Evolutionary conservation across 2,329 filamentous ascomycete species (phyloP).

Genomic region (Pseudocercospora ulei): DNA sequence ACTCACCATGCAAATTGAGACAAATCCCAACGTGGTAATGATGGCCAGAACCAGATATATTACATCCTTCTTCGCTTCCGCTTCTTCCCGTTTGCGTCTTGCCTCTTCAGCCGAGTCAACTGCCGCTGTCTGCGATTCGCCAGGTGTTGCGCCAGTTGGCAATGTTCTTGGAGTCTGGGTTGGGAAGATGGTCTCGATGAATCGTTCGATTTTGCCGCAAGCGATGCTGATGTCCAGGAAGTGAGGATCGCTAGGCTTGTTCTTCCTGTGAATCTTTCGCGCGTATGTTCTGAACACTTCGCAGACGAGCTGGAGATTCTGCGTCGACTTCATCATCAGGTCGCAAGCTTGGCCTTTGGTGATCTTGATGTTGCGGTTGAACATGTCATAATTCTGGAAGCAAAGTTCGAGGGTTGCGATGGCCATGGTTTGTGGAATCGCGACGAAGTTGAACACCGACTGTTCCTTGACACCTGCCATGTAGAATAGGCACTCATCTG

Average conservation of each 20-base stretch:
- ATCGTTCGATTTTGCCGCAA: slow-evolving; percentile 89
- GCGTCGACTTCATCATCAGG: slow-evolving; percentile 84
- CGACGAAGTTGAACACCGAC: slow-evolving; percentile 97
- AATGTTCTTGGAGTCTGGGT: slow-evolving; percentile 59
- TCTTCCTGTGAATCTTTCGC: slow-evolving; percentile 81
- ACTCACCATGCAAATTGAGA: slow-evolving; percentile 72
- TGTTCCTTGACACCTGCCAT: slow-evolving; percentile 91
- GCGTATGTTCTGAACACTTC: slow-evolving; percentile 70
- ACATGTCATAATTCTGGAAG: slow-evolving; percentile 82
- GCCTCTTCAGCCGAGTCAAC: slow-evolving; percentile 48
- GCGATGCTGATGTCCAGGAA: slow-evolving; percentile 84
- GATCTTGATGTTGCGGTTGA: slow-evolving; percentile 86
- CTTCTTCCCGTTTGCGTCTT: slow-evolving; percentile 45
- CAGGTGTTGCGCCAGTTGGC: slow-evolving; percentile 29
- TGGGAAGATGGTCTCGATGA: slow-evolving; percentile 89
- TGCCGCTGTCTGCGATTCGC: slow-evolving; percentile 33
- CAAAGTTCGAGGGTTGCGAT: slow-evolving; percentile 87
- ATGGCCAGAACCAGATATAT: slow-evolving; percentile 58
- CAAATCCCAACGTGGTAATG: slow-evolving; percentile 56
- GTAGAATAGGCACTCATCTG: slow-evolving; percentile 93
- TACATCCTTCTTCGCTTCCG: slow-evolving; percentile 47
- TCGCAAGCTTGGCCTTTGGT: slow-evolving; percentile 87
- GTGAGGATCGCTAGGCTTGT: slow-evolving; percentile 84
- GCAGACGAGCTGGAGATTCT: slow-evolving; percentile 73
- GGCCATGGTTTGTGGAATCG: slow-evolving; percentile 94